These are phyloP conservation scores for Aspergillus caelatus DNA, from an alignment of 2,329 filamentous ascomycete species.

Conservation along the genomic window DNA sequence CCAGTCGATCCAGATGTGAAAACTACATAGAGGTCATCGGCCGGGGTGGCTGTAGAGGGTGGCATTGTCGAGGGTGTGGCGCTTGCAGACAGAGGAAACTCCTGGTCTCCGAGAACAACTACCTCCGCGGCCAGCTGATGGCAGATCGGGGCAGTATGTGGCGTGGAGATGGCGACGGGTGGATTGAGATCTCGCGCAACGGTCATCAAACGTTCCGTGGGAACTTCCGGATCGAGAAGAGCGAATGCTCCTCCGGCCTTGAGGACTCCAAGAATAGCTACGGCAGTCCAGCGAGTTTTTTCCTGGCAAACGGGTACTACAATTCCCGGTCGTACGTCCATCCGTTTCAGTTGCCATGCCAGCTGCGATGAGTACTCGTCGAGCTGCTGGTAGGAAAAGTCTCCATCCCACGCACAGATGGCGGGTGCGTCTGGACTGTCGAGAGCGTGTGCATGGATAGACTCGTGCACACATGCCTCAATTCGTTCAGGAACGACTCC, in stretches of 20 bases:
- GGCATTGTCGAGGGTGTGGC: background rate
- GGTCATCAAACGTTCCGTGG: constrained; percentile 9
- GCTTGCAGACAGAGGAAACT: background rate
- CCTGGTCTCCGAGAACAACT: background rate
- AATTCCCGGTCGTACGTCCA: constrained; percentile 8
- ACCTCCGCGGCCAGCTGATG: background rate
- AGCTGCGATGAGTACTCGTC: background rate
- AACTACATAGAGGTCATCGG: constrained; percentile 49
- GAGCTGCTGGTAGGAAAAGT: background rate
- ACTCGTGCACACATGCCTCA: too few species aligned
- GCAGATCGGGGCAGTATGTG: background rate
- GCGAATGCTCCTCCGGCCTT: constrained; percentile 19
- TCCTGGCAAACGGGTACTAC: constrained; percentile 13
- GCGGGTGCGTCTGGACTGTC: background rate
- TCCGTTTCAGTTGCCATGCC: background rate
- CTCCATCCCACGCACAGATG: constrained; percentile 2
- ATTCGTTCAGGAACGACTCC: too few species aligned
- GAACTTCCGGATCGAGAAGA: constrained; percentile 9
- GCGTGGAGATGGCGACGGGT: constrained; percentile 12
- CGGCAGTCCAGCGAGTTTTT: constrained; percentile 3
- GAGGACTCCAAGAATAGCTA: constrained; percentile 14
- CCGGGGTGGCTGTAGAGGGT: background rate
- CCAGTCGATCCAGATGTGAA: constrained; percentile 56
- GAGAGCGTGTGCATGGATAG: too few species aligned
- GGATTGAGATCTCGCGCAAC: background rate